A percentile compares a stretch with the other conserved stretches of the same genome.
These are phyloP conservation scores for Saccharum officinarum DNA, from an alignment of 176 grass and related monocot genomes.

Conservation along the genomic window DNA sequence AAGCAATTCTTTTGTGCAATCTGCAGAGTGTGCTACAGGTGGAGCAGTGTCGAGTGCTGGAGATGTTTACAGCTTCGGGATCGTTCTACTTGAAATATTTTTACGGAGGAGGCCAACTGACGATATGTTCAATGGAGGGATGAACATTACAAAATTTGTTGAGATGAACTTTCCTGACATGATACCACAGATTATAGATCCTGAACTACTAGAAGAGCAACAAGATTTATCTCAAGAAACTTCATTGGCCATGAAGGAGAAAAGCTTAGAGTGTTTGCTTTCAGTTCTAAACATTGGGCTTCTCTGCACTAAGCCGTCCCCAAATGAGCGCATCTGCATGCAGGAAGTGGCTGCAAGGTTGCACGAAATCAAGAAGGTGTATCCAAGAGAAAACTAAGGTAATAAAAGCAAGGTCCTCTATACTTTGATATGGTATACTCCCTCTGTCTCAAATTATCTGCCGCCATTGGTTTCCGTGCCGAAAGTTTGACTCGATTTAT, in stretches of 20 bases:
- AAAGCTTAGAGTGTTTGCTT: background rate
- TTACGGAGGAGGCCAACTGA: conserved; percentile 24
- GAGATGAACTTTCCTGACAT: conserved; percentile 27
- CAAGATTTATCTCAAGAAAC: background rate
- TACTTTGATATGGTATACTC: background rate
- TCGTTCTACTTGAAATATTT: conserved; percentile 30
- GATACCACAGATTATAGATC: conserved; percentile 19
- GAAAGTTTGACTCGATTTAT: too few species aligned
- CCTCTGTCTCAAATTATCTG: too few species aligned
- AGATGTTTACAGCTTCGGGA: conserved; percentile 30
- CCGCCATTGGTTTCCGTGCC: too few species aligned
- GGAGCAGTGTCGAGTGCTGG: background rate
- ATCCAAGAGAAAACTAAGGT: background rate
- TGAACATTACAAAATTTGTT: conserved; percentile 26
- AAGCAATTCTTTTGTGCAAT: background rate
- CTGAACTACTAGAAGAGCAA: conserved; percentile 11
- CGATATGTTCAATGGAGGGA: conserved; percentile 17
- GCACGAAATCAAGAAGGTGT: background rate
- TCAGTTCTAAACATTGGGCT: conserved; percentile 32
- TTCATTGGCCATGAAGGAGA: background rate
- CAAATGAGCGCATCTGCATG: conserved; percentile 2
- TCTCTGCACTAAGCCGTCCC: background rate
- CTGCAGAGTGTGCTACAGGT: background rate
- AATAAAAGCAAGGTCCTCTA: background rate
- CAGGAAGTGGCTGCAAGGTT: background rate